These are phyloP conservation scores for Fusarium tuaranense DNA, from an alignment of 2,329 filamentous ascomycete species.

Conservation along the genomic window DNA sequence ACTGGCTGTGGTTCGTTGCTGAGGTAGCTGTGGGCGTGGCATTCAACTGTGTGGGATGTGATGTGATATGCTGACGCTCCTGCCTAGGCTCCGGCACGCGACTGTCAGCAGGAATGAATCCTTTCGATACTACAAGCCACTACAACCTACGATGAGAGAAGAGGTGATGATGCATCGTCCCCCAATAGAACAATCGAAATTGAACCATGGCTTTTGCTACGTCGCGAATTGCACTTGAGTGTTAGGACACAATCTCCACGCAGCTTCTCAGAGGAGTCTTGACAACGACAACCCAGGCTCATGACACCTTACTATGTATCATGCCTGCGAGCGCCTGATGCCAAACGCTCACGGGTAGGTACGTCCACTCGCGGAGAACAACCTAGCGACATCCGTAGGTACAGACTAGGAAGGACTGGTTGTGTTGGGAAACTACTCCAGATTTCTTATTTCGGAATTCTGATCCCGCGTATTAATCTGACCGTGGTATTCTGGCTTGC, in stretches of 20 bases:
- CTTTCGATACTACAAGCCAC: neutral
- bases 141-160: slow-evolving; percentile 10
- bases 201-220: slow-evolving; percentile 69
- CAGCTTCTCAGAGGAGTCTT: slow-evolving; percentile 81
- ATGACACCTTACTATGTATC: slow-evolving; percentile 76
- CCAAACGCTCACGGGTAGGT: slow-evolving; percentile 84
- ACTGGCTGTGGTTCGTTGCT: slow-evolving; percentile 1
- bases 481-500: neutral
- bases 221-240: slow-evolving; percentile 94
- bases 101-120: neutral
- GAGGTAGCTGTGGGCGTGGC: neutral
- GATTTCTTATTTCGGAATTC: slow-evolving; percentile 9
- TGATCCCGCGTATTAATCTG: neutral
- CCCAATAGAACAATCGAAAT: slow-evolving; percentile 86
- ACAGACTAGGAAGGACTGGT: slow-evolving; percentile 1
- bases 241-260: slow-evolving; percentile 85
- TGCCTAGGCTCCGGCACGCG: neutral
- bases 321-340: slow-evolving; percentile 83
- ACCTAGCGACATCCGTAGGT: slow-evolving; percentile 52
- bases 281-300: slow-evolving; percentile 14
- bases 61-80: neutral
- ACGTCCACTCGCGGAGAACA: slow-evolving; percentile 57
- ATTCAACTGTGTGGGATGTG: neutral
- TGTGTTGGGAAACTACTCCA: slow-evolving; percentile 16
- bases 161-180: slow-evolving; percentile 64